Conservation (phyloP, 805 yeast species). For the Ogataea haglerorum region DNA sequence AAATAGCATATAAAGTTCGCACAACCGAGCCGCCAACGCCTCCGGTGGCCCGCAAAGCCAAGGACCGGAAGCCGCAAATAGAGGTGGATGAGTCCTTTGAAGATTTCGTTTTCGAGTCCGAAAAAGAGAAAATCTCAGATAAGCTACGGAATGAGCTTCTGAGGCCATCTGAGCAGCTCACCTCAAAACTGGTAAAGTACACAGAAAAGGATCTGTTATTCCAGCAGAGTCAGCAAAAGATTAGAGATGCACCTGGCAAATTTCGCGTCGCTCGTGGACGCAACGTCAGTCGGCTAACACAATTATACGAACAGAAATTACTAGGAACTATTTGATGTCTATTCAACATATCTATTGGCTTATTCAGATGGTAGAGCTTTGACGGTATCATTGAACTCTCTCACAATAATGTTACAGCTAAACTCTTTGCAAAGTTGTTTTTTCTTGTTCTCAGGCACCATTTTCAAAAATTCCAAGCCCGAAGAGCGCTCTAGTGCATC, state of each 20-base stretch:
- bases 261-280: constrained; percentile 42
- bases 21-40: constrained; percentile 24
- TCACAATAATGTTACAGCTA: constrained; percentile 71
- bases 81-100: not conserved
- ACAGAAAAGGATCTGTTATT: constrained; percentile 31
- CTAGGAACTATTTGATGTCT: constrained; percentile 9
- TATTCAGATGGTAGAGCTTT: constrained; percentile 28
- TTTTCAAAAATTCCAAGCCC: constrained; percentile 77
- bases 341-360: constrained; percentile 3
- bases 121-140: not conserved
- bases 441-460: constrained; percentile 54
- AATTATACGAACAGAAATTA: constrained; percentile 46
- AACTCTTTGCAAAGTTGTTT: constrained; percentile 77
- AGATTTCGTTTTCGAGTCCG: not conserved
- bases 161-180: constrained; percentile 25
- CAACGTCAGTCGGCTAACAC: constrained; percentile 50
- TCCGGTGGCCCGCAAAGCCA: constrained; percentile 19
- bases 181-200: constrained; percentile 28
- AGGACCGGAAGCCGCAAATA: constrained; percentile 11
- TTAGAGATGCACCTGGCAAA: constrained; percentile 4
- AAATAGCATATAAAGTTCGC: constrained; percentile 5
- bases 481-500: constrained; percentile 85
- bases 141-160: constrained; percentile 17
- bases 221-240: constrained; percentile 17
- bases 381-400: constrained; percentile 63